A percentile compares a stretch with the other conserved stretches of the same genome.
Evolutionary conservation across 306 rosid genomes (phyloP).

Genomic region (Ammopiptanthus mongolicus): DNA sequence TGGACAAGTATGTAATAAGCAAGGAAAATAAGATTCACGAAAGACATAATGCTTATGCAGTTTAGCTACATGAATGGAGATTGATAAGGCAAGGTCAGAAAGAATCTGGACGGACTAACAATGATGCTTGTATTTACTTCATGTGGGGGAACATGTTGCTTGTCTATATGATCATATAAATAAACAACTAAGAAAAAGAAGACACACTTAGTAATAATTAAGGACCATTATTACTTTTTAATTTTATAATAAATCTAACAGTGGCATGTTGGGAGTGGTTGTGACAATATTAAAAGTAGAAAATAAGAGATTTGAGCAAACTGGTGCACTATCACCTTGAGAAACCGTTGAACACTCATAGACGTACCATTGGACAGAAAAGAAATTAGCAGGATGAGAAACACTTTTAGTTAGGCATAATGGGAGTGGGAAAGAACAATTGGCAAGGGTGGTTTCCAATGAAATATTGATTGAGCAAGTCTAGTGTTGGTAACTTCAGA

Average conservation of each 20-base stretch:
- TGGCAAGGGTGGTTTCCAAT: background rate
- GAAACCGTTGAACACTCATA: background rate
- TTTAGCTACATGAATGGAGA: background rate
- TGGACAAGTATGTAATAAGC: constrained; percentile 1
- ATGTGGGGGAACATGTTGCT: background rate
- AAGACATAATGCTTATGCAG: background rate
- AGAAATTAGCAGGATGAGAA: background rate
- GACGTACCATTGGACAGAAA: background rate
- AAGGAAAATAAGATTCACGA: background rate
- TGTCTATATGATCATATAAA: background rate
- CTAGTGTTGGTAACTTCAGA: background rate
- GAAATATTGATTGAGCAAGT: constrained; percentile 8
- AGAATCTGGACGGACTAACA: background rate
- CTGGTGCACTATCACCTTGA: background rate
- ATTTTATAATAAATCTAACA: background rate
- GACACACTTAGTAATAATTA: constrained; percentile 9
- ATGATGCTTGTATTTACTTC: background rate
- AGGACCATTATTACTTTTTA: background rate
- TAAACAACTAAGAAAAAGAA: background rate
- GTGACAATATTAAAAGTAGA: background rate
- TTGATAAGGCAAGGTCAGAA: no score
- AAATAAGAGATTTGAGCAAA: background rate
- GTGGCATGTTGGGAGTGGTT: constrained; percentile 15
- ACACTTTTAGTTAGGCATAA: background rate
- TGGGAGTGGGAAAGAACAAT: constrained; percentile 19